Percentiles rank a stretch among this genome's conserved stretches.
phyloP scores from a whole-genome alignment of 2,329 filamentous ascomycete species.

The Xenosphaeropsis pyriputrescens region DNA sequence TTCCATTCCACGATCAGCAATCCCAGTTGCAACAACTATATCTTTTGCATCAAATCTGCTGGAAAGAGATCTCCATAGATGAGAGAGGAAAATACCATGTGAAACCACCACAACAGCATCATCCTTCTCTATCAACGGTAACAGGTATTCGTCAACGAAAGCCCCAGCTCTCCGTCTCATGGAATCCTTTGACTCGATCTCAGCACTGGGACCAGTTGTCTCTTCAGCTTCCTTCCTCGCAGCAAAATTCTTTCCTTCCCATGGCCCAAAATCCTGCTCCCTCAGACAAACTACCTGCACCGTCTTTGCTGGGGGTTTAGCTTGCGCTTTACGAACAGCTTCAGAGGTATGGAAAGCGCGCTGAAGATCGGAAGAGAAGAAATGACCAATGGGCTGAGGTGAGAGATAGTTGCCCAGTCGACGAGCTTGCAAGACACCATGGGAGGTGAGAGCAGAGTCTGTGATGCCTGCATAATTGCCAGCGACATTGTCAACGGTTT shows the following conservation, averaged over 20 bases:
- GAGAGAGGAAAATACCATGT: conserved; percentile 67
- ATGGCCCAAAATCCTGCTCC: conserved; percentile 62
- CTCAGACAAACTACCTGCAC: conserved; percentile 31
- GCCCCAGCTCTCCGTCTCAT: conserved; percentile 48
- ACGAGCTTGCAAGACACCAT: conserved; percentile 68
- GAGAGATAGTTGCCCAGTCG: conserved; percentile 55
- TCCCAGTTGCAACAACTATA: conserved; percentile 22
- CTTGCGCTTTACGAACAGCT: conserved; percentile 44
- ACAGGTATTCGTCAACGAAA: conserved; percentile 52
- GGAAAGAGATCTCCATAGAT: conserved; percentile 50
- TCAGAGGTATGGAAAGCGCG: conserved; percentile 60
- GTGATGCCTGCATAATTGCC: conserved; percentile 65
- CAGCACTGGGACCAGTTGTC: conserved; percentile 22
- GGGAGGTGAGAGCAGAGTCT: conserved; percentile 68
- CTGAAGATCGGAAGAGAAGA: conserved; percentile 68
- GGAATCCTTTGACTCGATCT: conserved; percentile 52
- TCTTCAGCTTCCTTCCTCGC: conserved; percentile 20
- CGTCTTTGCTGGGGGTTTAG: conserved; percentile 3
- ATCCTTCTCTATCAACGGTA: conserved; percentile 34
- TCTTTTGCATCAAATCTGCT: conserved; percentile 27
- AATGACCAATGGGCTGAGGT: conserved; percentile 44
- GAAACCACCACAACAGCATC: conserved; percentile 53
- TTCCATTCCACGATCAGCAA: conserved; percentile 21
- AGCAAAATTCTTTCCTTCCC: conserved; percentile 48
- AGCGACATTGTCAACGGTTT: conserved; percentile 81